Evolutionary conservation across 306 rosid species (phyloP).

Genomic region (Vigna angularis): DNA sequence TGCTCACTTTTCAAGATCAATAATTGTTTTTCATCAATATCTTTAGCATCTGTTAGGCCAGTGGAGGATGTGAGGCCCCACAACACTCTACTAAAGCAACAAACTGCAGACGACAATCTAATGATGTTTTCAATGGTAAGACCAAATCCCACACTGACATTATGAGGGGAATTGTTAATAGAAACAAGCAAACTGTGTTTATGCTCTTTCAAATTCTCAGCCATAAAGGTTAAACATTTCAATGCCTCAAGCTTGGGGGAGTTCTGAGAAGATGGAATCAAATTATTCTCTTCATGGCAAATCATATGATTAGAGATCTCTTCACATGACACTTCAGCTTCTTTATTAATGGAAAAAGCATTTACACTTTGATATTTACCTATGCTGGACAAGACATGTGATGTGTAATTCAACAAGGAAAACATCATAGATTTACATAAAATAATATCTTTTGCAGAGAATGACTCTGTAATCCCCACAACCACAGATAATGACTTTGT

Average conservation of each 20-base stretch:
- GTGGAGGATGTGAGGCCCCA: constrained; percentile 70
- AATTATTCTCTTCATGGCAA: constrained; percentile 50
- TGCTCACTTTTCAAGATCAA: constrained; percentile 53
- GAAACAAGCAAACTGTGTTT: constrained; percentile 53
- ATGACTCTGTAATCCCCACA: constrained; percentile 59
- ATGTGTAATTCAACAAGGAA: constrained; percentile 83
- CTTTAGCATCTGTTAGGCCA: constrained; percentile 50
- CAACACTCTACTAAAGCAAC: constrained; percentile 77
- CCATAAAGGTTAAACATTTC: constrained; percentile 56
- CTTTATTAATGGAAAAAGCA: constrained; percentile 45
- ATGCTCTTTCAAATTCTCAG: constrained; percentile 68
- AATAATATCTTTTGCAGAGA: constrained; percentile 48
- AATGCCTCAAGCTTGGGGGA: constrained; percentile 54
- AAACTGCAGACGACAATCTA: constrained; percentile 62
- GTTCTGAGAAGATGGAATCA: constrained; percentile 47
- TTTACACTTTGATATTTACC: constrained; percentile 63
- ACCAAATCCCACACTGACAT: constrained; percentile 48
- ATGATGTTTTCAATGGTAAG: constrained; percentile 50
- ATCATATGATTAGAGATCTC: constrained; percentile 50
- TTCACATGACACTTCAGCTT: constrained; percentile 51
- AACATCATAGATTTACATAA: constrained; percentile 58
- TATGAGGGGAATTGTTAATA: constrained; percentile 50
- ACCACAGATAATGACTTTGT: constrained; percentile 68
- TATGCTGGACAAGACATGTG: constrained; percentile 61
- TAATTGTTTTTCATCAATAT: constrained; percentile 44